A percentile compares a stretch with the other conserved stretches of the same genome.
Evolutionary conservation across 331 rosid genomes (phyloP).

Genomic region (Spiraea crenata): DNA sequence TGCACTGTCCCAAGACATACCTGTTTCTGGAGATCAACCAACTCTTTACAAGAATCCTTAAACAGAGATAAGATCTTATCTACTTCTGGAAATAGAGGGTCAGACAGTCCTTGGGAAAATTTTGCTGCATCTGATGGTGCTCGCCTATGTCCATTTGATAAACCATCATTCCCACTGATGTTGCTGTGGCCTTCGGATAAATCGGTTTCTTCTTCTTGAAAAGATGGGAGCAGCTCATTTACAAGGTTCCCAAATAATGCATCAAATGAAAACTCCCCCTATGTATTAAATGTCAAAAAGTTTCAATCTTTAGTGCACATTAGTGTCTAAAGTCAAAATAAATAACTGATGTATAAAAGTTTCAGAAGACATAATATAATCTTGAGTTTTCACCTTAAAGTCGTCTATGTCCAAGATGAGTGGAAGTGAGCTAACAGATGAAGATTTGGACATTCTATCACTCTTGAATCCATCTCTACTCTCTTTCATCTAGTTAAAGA

Average conservation of each 20-base stretch:
- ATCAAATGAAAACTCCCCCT: constrained; percentile 90
- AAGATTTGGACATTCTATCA: constrained; percentile 32
- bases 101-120: constrained; percentile 40
- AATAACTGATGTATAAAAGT: not conserved
- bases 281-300: constrained; percentile 4
- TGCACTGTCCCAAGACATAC: constrained; percentile 31
- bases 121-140: constrained; percentile 44
- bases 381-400: constrained; percentile 62
- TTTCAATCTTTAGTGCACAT: not conserved
- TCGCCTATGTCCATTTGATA: constrained; percentile 58
- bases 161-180: constrained; percentile 38
- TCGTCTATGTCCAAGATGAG: constrained; percentile 89
- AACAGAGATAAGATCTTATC: constrained; percentile 77
- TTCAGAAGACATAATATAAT: constrained; percentile 7
- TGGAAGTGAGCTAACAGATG: constrained; percentile 59
- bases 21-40: constrained; percentile 95
- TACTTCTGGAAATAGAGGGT: constrained; percentile 86
- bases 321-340: not conserved
- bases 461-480: constrained; percentile 49
- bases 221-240: constrained; percentile 74
- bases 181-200: constrained; percentile 46
- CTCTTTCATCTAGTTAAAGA: constrained; percentile 62
- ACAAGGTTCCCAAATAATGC: constrained; percentile 83
- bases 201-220: constrained; percentile 67
- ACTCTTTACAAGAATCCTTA: constrained; percentile 89